Percentiles rank a stretch among this genome's conserved stretches.
Evolutionary conservation across 2,329 filamentous ascomycete species (phyloP).

Genomic region (Paraphoma sp.): DNA sequence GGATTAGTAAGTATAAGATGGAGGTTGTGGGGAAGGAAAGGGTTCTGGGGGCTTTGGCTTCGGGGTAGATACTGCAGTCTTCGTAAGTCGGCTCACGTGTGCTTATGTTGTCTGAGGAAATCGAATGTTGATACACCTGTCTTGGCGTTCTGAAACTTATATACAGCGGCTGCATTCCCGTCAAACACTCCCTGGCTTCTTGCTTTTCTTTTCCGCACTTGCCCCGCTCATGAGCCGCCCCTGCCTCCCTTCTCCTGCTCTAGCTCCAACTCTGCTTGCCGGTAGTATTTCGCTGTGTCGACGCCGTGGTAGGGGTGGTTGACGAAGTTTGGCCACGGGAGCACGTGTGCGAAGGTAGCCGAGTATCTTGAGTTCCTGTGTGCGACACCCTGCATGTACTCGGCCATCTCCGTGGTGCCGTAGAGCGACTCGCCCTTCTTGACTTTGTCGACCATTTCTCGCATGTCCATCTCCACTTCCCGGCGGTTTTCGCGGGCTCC

Average conservation of each 20-base stretch:
- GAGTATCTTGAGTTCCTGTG: constrained; percentile 92
- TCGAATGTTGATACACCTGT: constrained; percentile 39
- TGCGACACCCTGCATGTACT: constrained; percentile 93
- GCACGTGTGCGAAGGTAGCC: constrained; percentile 78
- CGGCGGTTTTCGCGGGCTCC: constrained; percentile 91
- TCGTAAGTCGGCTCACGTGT: neutral
- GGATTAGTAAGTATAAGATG: constrained; percentile 36
- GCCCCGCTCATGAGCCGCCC: constrained; percentile 3
- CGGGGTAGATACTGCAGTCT: neutral
- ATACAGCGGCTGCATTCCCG: constrained; percentile 28
- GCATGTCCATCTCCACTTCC: constrained; percentile 95
- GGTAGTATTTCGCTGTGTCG: constrained; percentile 98
- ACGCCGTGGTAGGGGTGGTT: constrained; percentile 90
- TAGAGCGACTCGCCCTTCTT: constrained; percentile 92
- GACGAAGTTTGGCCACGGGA: constrained; percentile 98
- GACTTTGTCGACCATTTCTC: constrained; percentile 96
- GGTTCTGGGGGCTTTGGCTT: constrained; percentile 20
- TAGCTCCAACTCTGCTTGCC: constrained; percentile 90
- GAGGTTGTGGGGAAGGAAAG: constrained; percentile 13
- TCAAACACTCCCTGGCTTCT: constrained; percentile 18
- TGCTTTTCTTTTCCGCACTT: constrained; percentile 10
- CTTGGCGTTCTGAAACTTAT: constrained; percentile 29
- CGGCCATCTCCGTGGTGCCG: constrained; percentile 76
- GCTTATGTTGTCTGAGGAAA: constrained; percentile 8
- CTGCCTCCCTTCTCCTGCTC: constrained; percentile 68